Percentiles rank a stretch among this genome's conserved stretches.
Conservation (phyloP, 164 flowering plant genomes). For the Sedum album region DNA sequence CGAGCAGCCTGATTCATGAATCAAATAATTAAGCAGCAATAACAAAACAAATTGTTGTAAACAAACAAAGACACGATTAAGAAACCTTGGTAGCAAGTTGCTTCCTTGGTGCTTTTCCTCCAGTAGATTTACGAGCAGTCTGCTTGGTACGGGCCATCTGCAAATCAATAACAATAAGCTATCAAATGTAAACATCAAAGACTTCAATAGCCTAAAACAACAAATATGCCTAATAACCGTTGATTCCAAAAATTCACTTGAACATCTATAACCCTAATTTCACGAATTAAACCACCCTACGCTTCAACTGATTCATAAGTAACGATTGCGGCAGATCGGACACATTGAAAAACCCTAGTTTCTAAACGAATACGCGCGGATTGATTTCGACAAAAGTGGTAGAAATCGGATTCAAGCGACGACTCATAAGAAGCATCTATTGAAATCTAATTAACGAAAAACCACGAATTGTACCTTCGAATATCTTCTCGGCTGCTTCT, state of each 20-base stretch:
- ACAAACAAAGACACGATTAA: background rate
- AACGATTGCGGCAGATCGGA: background rate
- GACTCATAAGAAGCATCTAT: background rate
- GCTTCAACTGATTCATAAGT: background rate
- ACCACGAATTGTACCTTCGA: background rate
- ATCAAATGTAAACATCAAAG: too few relatives aligned
- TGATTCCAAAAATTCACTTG: too few relatives aligned
- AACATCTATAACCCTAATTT: background rate
- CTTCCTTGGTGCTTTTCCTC: slow-evolving; percentile 87
- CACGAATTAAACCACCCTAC: background rate
- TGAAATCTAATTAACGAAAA: background rate
- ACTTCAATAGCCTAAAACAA: too few relatives aligned
- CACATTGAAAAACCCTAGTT: background rate
- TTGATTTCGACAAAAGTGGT: background rate
- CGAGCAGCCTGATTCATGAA: slow-evolving; percentile 53
- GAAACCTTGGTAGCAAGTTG: slow-evolving; percentile 84
- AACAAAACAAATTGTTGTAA: background rate
- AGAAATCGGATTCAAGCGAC: background rate
- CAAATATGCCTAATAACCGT: too few relatives aligned
- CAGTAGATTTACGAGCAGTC: slow-evolving; percentile 84
- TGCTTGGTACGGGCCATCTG: slow-evolving; percentile 92
- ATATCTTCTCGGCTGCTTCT: background rate
- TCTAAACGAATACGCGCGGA: background rate
- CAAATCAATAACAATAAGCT: background rate
- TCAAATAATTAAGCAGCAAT: background rate